Evolutionary conservation across 441 rosid genomes (phyloP), one percentile per base, ranked within the genome.

Genomic region (Erysimum cheiri): DNA sequence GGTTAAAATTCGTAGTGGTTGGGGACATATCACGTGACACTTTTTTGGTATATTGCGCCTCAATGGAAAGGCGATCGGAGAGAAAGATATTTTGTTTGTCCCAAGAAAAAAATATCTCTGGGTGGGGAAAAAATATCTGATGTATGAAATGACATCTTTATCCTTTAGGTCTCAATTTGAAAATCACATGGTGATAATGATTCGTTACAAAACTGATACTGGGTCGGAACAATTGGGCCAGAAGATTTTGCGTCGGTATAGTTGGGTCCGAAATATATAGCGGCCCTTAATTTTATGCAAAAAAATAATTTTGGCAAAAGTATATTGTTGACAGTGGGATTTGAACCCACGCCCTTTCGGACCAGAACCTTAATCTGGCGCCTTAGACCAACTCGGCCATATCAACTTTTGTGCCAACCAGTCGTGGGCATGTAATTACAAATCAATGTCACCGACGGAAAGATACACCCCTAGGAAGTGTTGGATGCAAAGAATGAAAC

Each of bases 281-380:
- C 24, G 24, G 24, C 24, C 24, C 24, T 22, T 22, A 22, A 22
- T 2, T 22, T 22, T 22, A 1, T 22, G 24, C 24, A 22, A 22
- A 22, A 22, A 22, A 19, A 19, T 19, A 19, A n/a, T n/a, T n/a
- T n/a, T n/a, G n/a, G n/a, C n/a, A n/a, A n/a, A n/a, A n/a, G 1
- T 22, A 22, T 22, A 22, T 22, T 88, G 93, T 88, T 86, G 89
- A 87, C 87, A 91, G 93, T 90, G 93, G 96, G 92, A 88, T 87
- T 88, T 89, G 97, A 91, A 90, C 93, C 96, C 92, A 88, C 90
- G 98, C 97, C 94, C 94, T 91, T 91, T 86, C 91, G 90, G 93
- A 89, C 95, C 96, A 88, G 91, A 89, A 92, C 92, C 96, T 88
- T 89, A 91, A 91, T 88, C 93, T 93, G 92, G 97, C 96, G 92